Evolutionary conservation across 805 yeast species (phyloP), one percentile per base, ranked within the genome.

Genomic region (Candida hispaniensis): DNA sequence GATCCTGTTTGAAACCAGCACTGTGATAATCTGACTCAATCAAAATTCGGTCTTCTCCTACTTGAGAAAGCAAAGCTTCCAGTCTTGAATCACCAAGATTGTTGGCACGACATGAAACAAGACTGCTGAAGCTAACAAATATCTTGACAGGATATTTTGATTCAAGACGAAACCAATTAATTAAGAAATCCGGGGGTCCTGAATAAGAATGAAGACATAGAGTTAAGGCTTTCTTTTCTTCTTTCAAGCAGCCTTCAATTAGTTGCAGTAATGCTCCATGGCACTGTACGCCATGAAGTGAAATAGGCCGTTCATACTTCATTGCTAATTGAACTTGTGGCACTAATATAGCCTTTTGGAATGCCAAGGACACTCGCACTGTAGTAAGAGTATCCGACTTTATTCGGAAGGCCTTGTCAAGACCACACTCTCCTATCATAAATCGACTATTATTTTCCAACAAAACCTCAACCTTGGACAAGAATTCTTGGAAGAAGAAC

Each of bases 361-460:
- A 97, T 0, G 56, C 60, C 58, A 81, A 56, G 2, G 51, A 50
- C 1, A 82, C 86, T 41, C 66, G 63, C 39, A 68, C 69, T n/a
- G 60, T 63, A 1, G 66, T 54, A 17, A 67, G 42, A 2, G 41
- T 44, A 19, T 39, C 41, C 43, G 39, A 38, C 13, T 42, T 30
- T 2, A 45, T 12, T 21, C 80, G 55, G 49, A 81, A 80, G 18
- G 71, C 49, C 52, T 76, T 79, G 53, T 88, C 98, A 2, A 91
- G 58, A 0, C 98, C 98, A n/a, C 83, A 67, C 47, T 88, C 98
- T 1, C 98, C 98, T 7, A 88, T 62, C 8, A 80, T 67, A 2
- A 63, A 56, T n/a, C 40, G 8, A 1, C 59, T 56, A 35, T 49
- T 46, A 9, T 43, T 34, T 0, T 30, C 12, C 5, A 73, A 41